phyloP scores from a whole-genome alignment of 2,329 filamentous ascomycete genomes.

The Hirsutella thompsonii region DNA sequence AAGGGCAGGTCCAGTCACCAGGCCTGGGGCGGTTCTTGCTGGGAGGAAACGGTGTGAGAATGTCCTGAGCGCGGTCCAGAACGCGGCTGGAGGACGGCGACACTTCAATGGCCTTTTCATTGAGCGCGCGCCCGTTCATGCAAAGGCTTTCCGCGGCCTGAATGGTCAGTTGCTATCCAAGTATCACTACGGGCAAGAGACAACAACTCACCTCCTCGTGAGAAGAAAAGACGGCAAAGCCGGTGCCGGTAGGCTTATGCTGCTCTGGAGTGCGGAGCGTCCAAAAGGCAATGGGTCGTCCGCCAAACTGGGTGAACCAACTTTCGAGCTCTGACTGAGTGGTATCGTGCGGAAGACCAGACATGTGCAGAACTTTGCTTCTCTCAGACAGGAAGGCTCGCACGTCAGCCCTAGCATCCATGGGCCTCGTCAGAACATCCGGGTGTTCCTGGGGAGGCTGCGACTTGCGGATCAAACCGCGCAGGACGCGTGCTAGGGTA shows the following conservation, averaged over 20 bases:
- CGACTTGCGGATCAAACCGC: conserved; percentile 89
- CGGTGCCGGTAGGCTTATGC: conserved; percentile 97
- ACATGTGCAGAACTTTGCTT: conserved; percentile 97
- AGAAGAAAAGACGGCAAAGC: conserved; percentile 96
- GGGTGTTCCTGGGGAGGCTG: conserved; percentile 88
- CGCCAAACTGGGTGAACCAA: conserved; percentile 98
- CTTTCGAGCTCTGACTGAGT: conserved; percentile 98
- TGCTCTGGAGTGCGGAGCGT: conserved; percentile 94
- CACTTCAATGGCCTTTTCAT: conserved; percentile 98
- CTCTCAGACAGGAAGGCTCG: conserved; percentile 90
- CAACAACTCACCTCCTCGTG: conserved; percentile 80
- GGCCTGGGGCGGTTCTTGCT: conserved; percentile 97
- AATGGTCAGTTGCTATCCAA: conserved; percentile 1
- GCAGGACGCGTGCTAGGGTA: conserved; percentile 82
- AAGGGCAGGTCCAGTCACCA: conserved; percentile 98
- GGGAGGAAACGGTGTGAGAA: conserved; percentile 91
- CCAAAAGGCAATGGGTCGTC: conserved; percentile 97
- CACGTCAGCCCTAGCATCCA: conserved; percentile 94
- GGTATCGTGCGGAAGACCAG: conserved; percentile 90
- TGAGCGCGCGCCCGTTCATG: conserved; percentile 97
- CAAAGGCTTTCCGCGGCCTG: conserved; percentile 94
- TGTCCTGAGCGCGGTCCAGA: conserved; percentile 87
- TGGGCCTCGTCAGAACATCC: conserved; percentile 85
- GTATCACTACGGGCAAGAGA: not conserved
- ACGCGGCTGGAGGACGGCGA: conserved; percentile 96